phyloP scores from a whole-genome alignment of 2,329 filamentous ascomycete species.

The Claviceps africana region DNA sequence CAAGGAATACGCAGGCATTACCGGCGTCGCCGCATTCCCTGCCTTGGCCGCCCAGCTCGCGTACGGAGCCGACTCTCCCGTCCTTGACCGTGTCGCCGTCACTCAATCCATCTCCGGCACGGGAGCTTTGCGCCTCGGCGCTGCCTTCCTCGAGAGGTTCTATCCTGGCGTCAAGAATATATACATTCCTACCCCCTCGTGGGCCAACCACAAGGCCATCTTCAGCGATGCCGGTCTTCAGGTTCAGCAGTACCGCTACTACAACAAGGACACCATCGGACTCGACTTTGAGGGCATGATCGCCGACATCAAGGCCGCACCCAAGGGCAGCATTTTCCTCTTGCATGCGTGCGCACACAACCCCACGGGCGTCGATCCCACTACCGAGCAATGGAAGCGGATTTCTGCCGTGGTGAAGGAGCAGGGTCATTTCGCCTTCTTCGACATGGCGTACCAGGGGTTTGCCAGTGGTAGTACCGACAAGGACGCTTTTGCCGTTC shows the following conservation, averaged over 20 bases:
- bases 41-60: constrained; percentile 81
- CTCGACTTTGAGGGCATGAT: constrained; percentile 94
- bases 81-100: constrained; percentile 70
- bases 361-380: constrained; percentile 92
- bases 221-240: constrained; percentile 86
- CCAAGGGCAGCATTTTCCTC: constrained; percentile 75
- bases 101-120: constrained; percentile 98
- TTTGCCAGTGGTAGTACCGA: constrained; percentile 88
- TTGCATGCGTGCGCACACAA: constrained; percentile 98
- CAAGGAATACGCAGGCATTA: constrained; percentile 98
- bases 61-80: constrained; percentile 68
- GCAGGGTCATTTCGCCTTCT: constrained; percentile 85
- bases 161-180: constrained; percentile 87
- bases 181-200: constrained; percentile 91
- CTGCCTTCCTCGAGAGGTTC: constrained; percentile 82
- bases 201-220: constrained; percentile 96
- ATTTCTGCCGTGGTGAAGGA: constrained; percentile 79
- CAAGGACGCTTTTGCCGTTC: constrained; percentile 83
- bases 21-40: constrained; percentile 87
- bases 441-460: constrained; percentile 99
- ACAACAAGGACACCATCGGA: constrained; percentile 96
- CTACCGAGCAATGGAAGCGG: constrained; percentile 78
- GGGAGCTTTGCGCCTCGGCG: constrained; percentile 86
- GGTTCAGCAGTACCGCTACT: constrained; percentile 95
- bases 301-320: constrained; percentile 77